Evolutionary conservation across 208 protist genomes (phyloP).

Genomic region (Crithidia acanthocephali): DNA sequence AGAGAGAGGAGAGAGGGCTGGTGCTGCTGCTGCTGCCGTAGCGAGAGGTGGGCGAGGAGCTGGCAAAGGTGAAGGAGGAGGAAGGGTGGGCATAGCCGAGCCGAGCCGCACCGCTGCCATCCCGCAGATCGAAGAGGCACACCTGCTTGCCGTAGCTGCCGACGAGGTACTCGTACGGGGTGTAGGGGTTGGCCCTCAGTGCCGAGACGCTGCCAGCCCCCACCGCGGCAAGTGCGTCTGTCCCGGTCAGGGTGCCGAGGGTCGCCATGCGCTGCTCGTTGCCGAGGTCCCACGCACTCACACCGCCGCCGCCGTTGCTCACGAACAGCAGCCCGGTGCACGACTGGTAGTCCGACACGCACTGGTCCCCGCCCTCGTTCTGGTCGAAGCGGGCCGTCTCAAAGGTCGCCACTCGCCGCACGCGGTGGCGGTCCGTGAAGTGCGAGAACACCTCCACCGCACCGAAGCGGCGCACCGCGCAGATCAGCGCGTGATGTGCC

Average conservation of each 20-base stretch:
- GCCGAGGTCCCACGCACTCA: slow-evolving; percentile 63
- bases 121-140: slow-evolving; percentile 47
- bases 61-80: slow-evolving; percentile 8
- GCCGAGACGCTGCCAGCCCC: slow-evolving; percentile 17
- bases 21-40: not conserved
- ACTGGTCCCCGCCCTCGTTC: slow-evolving; percentile 41
- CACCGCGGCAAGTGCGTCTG: not conserved
- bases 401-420: slow-evolving; percentile 71
- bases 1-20: slow-evolving; percentile 22
- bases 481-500: slow-evolving; percentile 67
- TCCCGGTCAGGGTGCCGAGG: slow-evolving; percentile 30
- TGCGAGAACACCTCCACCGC: slow-evolving; percentile 65
- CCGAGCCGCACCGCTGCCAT: slow-evolving; percentile 38
- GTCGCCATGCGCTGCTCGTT: slow-evolving; percentile 36
- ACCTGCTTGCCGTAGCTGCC: slow-evolving; percentile 35
- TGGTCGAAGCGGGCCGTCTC: slow-evolving; percentile 52
- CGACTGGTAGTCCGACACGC: slow-evolving; percentile 76
- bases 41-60: not conserved
- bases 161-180: slow-evolving; percentile 34
- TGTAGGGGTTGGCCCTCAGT: slow-evolving; percentile 43
- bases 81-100: slow-evolving; percentile 37
- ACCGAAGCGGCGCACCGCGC: slow-evolving; percentile 70
- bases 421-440: slow-evolving; percentile 38
- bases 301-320: slow-evolving; percentile 41
- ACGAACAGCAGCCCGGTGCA: slow-evolving; percentile 60